A percentile compares a stretch with the other conserved stretches of the same genome.
Conservation (phyloP, 768 basidiomycete genomes). For the Infundibulicybe gibba region DNA sequence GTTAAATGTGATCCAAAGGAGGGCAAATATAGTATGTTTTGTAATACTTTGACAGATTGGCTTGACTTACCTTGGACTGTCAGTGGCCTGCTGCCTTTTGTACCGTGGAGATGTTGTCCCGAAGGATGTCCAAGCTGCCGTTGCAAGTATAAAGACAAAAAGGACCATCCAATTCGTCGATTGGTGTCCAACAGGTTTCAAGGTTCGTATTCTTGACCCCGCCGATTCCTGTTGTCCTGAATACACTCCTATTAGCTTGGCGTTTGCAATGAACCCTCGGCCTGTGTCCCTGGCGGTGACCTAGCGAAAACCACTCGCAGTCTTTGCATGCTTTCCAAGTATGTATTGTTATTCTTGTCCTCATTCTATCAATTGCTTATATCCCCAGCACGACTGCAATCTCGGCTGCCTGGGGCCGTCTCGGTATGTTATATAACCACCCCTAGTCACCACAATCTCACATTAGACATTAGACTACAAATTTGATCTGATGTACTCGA, state of each 20-base stretch:
- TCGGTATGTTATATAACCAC: slow-evolving; percentile 37
- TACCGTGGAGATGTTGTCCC: slow-evolving; percentile 97
- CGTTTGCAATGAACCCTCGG: slow-evolving; percentile 95
- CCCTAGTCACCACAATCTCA: slow-evolving; percentile 7
- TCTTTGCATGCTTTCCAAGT: slow-evolving; percentile 97
- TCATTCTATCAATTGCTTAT: background rate
- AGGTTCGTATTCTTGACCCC: slow-evolving; percentile 36
- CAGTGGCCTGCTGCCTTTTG: slow-evolving; percentile 88
- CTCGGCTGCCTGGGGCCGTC: slow-evolving; percentile 90
- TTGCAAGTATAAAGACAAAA: slow-evolving; percentile 95
- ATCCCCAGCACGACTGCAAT: slow-evolving; percentile 78
- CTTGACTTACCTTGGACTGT: slow-evolving; percentile 6
- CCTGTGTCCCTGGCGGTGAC: slow-evolving; percentile 90
- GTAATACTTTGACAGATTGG: background rate
- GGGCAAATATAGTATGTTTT: slow-evolving; percentile 92
- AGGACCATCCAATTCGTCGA: slow-evolving; percentile 97
- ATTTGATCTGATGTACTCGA: slow-evolving; percentile 97
- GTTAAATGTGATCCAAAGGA: slow-evolving; percentile 90
- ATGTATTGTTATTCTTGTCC: slow-evolving; percentile 13
- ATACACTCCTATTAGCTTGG: slow-evolving; percentile 65
- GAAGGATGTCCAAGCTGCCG: slow-evolving; percentile 92
- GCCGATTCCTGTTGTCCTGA: slow-evolving; percentile 5
- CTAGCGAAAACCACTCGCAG: slow-evolving; percentile 92
- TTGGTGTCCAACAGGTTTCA: slow-evolving; percentile 98
- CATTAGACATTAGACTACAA: slow-evolving; percentile 69